A percentile compares a stretch with the other conserved stretches of the same genome.
Conservation (phyloP, 108 stramenopile genomes). For the Pseudonitzschia multiseries region DNA sequence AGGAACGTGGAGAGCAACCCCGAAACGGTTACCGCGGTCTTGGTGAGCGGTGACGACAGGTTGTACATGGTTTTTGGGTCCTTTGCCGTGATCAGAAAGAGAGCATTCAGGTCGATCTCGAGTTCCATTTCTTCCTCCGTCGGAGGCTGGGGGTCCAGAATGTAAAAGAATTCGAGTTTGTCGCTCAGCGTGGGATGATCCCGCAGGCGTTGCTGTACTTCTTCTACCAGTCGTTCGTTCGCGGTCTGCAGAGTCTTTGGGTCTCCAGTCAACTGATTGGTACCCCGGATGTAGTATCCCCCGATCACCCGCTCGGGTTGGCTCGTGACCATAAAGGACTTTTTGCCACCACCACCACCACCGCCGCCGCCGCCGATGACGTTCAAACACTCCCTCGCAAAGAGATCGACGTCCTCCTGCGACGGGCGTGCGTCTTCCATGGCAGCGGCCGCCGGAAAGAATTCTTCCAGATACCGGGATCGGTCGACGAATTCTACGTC, state of each 20-base stretch:
- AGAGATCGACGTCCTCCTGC: conserved; percentile 47
- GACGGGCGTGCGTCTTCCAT: conserved; percentile 46
- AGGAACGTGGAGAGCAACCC: conserved; percentile 42
- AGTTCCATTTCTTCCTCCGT: conserved; percentile 64
- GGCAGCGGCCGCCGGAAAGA: conserved; percentile 52
- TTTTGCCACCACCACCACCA: conserved; percentile 13
- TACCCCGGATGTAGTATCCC: conserved; percentile 68
- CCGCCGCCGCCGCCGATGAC: too few species aligned
- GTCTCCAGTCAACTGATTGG: conserved; percentile 28
- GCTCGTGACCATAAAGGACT: conserved; percentile 55
- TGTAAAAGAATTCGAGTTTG: conserved; percentile 61
- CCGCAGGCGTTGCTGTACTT: conserved; percentile 37
- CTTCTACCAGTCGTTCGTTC: conserved; percentile 45
- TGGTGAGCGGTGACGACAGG: conserved; percentile 27
- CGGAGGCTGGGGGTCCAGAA: conserved; percentile 61
- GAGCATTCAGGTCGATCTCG: conserved; percentile 42
- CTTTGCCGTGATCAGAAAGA: conserved; percentile 51
- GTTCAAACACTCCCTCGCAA: conserved; percentile 45
- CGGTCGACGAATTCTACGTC: conserved; percentile 66
- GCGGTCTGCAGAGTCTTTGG: conserved; percentile 31
- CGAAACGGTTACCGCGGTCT: conserved; percentile 44
- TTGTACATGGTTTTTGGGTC: conserved; percentile 48
- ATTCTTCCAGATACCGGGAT: conserved; percentile 48
- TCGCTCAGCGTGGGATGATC: conserved; percentile 33
- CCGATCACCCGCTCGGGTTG: conserved; percentile 70